Evolutionary conservation across 768 basidiomycete species (phyloP), one percentile per base, ranked within the genome.

Genomic region (Termitomyces sp.): DNA sequence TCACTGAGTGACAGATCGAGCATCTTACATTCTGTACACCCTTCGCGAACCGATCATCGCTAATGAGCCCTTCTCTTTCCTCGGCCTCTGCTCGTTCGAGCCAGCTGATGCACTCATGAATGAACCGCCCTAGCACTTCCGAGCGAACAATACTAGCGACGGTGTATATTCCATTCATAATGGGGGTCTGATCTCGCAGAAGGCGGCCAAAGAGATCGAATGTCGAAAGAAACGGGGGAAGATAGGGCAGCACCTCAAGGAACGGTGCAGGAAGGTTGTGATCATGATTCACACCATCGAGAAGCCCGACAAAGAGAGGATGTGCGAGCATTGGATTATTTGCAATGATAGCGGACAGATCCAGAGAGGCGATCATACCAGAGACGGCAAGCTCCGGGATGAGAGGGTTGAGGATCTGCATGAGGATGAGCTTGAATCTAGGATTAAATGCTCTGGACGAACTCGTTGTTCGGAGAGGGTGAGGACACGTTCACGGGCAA

Each of bases 381-480:
- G 79, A 73, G 49, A 71, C 64, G 19, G 74, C 73, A 17, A 81
- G 70, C 50, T 77, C 72, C 11, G 77, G 68, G 41, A 81, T 75
- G 35, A 76, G 59, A 19, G 88, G 86, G 39, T 67, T 67, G 59
- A 90, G 74, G 51, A 76, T 64, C 86, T 88, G 67, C 17, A 23
- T 34, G 23, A 45, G 50, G 34, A 27, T 55, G 47, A 61, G 42
- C 32, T 40, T 32, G 28, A 2, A 53, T 51, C n/a, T 39, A 19
- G 25, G 12, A 19, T n/a, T 23, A 10, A 28, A 39, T 39, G 25
- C 17, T 40, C 49, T 40, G n/a, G 19, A 70, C 79, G 54, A 66
- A 88, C 86, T 55, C 88, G 82, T 75, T 87, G 86, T 73, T 91
- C 89, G 39, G 86, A 77, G 50, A 91, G 79, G 35, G 82, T 85